Base-by-base conservation (phyloP, 2,329 filamentous ascomycete genomes). In the Calonectria naviculata region DNA sequence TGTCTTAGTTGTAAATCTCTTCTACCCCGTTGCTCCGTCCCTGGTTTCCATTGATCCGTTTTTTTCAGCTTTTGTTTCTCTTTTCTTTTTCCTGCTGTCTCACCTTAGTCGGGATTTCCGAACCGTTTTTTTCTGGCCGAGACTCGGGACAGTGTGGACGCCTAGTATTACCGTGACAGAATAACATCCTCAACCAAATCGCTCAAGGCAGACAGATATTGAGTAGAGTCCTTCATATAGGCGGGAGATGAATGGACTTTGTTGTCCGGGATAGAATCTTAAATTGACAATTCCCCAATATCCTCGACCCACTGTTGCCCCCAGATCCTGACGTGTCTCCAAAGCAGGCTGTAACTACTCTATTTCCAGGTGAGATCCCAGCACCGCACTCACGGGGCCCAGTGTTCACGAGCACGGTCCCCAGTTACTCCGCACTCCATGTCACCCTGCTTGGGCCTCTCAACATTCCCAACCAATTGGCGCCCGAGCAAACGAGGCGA, bases 401-500 rank as follows among this genome's bases (percentile, higher is more conserved):
- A 31, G n/a, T 17, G 31, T 38, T 28, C 52, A 36, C 12, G 34
- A 29, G 36, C 36, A 58, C 26, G 34, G 21, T 21, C 38, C 38
- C 38, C 38, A 24, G 21, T 7, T 67, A 66, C 68, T 64, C 68
- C 68, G 68, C 68, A 70, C 54, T 24, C 29, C 46, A 26, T 44
- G 47, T 19, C 26, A 38, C 49, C 47, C 15, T 42, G 46, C 49
- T 54, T 29, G 36, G 38, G 4, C 62, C 41, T 38, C 64, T 56
- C 49, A 68, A 60, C 58, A 65, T 17, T 15, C 44, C 64, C 24
- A 52, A 26, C 70, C 70, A 71, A 71, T 71, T 42, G 44, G 19
- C 62, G 52, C 6, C 36, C 8, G 19, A 42, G 13, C 38, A 65
- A 56, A 61, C 66, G 56, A 68, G 70, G 26, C 46, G 52, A 58